Evolutionary conservation across 106 monocot species (phyloP).

Genomic region (Dendrobium chrysotoxum): DNA sequence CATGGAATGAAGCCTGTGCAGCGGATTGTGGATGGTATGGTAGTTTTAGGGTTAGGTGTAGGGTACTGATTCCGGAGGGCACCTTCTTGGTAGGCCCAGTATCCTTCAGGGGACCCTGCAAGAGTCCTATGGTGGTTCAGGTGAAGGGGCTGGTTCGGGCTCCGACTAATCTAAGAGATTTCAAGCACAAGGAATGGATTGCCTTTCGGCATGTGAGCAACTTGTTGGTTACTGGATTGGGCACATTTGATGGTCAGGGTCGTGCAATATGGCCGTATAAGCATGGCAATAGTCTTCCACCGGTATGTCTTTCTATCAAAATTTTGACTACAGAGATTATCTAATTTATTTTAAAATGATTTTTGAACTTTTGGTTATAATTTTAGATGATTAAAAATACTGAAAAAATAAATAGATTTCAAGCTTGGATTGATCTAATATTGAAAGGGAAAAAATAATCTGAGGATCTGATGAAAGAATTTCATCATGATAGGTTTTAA

Average conservation of each 20-base stretch:
- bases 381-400: too few species aligned
- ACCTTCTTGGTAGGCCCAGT: neutral
- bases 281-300: neutral
- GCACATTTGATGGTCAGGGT: constrained; percentile 11
- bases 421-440: too few species aligned
- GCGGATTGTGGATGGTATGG: neutral
- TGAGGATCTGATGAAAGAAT: too few species aligned
- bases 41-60: neutral
- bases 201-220: constrained; percentile 11
- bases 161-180: neutral
- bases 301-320: neutral
- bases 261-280: constrained; percentile 1
- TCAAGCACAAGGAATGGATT: constrained; percentile 8
- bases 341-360: too few species aligned
- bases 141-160: constrained; percentile 8
- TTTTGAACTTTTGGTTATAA: too few species aligned
- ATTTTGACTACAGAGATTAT: too few species aligned
- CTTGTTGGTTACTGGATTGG: constrained; percentile 3
- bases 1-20: constrained; percentile 15
- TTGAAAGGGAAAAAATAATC: too few species aligned
- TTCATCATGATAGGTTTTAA: too few species aligned
- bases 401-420: too few species aligned
- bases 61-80: constrained; percentile 14
- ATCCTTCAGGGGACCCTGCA: constrained; percentile 12
- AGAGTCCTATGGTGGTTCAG: constrained; percentile 12